phyloP scores from a whole-genome alignment of 2,329 filamentous ascomycete species.

The Amphichorda felina region DNA sequence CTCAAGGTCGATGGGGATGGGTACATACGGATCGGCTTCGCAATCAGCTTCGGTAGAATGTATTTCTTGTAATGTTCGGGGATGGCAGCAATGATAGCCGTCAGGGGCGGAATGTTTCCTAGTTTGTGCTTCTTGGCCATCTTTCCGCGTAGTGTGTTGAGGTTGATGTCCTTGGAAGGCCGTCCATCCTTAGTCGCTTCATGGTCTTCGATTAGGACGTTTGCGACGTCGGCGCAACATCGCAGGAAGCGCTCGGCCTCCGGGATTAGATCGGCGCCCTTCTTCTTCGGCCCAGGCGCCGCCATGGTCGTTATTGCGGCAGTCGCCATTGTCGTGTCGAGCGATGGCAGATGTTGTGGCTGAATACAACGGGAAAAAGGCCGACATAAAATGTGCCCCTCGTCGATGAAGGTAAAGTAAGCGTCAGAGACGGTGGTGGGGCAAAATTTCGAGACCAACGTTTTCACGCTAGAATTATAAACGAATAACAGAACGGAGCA shows the following conservation, averaged over 20 bases:
- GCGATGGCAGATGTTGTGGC: too few species aligned
- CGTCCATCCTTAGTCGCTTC: constrained; percentile 67
- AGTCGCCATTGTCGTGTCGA: constrained; percentile 20
- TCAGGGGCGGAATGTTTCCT: constrained; percentile 78
- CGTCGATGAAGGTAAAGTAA: not conserved
- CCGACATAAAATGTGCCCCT: not conserved
- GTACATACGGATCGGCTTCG: constrained; percentile 74
- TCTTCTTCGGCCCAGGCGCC: constrained; percentile 55
- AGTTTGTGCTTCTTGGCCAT: constrained; percentile 89
- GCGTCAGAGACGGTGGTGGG: not conserved
- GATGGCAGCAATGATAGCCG: constrained; percentile 93
- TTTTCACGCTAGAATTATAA: not conserved
- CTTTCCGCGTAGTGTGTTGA: constrained; percentile 78
- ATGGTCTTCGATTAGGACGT: constrained; percentile 86
- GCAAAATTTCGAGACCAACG: too few species aligned
- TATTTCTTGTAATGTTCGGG: constrained; percentile 99
- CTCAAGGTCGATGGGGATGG: too few species aligned
- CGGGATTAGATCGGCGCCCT: constrained; percentile 61
- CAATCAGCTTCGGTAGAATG: constrained; percentile 88
- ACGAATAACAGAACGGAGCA: not conserved
- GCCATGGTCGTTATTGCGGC: constrained; percentile 57
- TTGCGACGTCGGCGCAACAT: constrained; percentile 92
- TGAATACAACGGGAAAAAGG: too few species aligned
- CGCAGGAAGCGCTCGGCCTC: constrained; percentile 92
- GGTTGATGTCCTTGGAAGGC: constrained; percentile 76